These are phyloP conservation scores for Polyplosphaeria fusca DNA, from an alignment of 495 filamentous ascomycete genomes.

Conservation along the genomic window DNA sequence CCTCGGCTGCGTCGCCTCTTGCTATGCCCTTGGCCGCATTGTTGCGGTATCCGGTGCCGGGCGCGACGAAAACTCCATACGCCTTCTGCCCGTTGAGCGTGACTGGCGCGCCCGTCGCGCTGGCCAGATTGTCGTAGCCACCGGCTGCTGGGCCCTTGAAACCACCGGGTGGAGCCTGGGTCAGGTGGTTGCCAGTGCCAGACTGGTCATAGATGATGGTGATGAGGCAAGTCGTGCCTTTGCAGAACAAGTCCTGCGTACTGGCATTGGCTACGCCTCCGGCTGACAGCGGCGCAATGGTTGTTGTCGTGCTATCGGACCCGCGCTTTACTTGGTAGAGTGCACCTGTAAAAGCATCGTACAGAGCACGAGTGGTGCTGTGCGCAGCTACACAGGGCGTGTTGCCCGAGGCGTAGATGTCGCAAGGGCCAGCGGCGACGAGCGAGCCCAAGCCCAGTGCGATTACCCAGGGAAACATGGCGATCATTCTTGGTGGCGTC, in stretches of 20 bases:
- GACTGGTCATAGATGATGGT: conserved; percentile 61
- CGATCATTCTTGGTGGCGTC: no score
- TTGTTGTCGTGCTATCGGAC: conserved; percentile 49
- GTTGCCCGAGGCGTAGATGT: conserved; percentile 52
- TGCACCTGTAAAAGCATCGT: conserved; percentile 48
- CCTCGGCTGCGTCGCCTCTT: conserved; percentile 53
- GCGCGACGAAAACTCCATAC: conserved; percentile 57
- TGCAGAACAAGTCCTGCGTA: conserved; percentile 57
- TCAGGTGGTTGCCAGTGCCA: conserved; percentile 56
- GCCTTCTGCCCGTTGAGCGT: conserved; percentile 57
- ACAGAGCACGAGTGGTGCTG: conserved; percentile 59
- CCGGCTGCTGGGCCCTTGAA: conserved; percentile 51
- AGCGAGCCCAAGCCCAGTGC: conserved; percentile 41
- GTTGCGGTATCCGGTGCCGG: conserved; percentile 56
- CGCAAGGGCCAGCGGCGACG: conserved; percentile 53
- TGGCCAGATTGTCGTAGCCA: conserved; percentile 55
- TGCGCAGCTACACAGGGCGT: conserved; percentile 58
- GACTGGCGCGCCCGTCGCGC: conserved; percentile 56
- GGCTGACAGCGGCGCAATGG: conserved; percentile 49
- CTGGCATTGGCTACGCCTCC: conserved; percentile 57
- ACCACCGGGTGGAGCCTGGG: conserved; percentile 54
- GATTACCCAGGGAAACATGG: no score
- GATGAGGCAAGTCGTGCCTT: conserved; percentile 56
- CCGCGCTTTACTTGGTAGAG: conserved; percentile 56
- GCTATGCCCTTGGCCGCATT: conserved; percentile 50